Evolutionary conservation across 2,329 filamentous ascomycete genomes (phyloP).

Genomic region (Spiromastix sp.): DNA sequence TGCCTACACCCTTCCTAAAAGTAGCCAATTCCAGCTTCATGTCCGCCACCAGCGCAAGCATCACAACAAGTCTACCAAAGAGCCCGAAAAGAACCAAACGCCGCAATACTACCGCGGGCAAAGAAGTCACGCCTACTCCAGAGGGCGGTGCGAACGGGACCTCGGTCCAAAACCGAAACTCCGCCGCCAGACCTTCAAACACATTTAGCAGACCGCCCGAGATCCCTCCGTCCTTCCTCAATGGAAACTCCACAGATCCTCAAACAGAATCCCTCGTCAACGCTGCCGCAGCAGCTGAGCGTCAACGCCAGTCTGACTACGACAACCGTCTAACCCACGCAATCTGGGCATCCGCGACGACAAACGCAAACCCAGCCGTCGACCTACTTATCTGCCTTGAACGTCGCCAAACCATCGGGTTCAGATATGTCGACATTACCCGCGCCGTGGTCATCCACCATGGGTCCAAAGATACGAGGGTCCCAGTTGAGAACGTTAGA

Average conservation of each 20-base stretch:
- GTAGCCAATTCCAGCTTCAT: conserved; percentile 95
- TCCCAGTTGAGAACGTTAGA: conserved; percentile 87
- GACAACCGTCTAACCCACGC: conserved; percentile 79
- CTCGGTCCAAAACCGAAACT: conserved; percentile 12
- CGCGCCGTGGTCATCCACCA: conserved; percentile 89
- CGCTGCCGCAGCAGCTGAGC: conserved; percentile 46
- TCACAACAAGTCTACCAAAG: conserved; percentile 68
- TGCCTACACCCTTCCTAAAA: conserved; percentile 84
- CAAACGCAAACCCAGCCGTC: conserved; percentile 84
- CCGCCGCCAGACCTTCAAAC: conserved; percentile 13
- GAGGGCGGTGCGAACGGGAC: conserved; percentile 9
- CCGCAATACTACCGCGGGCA: conserved; percentile 17
- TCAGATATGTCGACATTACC: conserved; percentile 93
- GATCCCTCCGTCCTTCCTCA: conserved; percentile 9
- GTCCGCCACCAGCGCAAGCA: conserved; percentile 76
- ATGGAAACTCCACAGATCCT: conserved; percentile 7
- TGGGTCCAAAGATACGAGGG: conserved; percentile 77
- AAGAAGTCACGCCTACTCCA: conserved; percentile 15
- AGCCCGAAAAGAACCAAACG: conserved; percentile 40
- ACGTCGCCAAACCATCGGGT: conserved; percentile 81
- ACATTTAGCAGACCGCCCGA: conserved; percentile 12
- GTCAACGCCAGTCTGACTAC: conserved; percentile 44
- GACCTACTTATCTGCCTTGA: conserved; percentile 90
- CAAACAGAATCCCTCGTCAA: conserved; percentile 31
- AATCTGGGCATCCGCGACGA: conserved; percentile 89